Conservation (phyloP, 2,329 filamentous ascomycete species). For the Dryadomyces quercus-mongolicae region DNA sequence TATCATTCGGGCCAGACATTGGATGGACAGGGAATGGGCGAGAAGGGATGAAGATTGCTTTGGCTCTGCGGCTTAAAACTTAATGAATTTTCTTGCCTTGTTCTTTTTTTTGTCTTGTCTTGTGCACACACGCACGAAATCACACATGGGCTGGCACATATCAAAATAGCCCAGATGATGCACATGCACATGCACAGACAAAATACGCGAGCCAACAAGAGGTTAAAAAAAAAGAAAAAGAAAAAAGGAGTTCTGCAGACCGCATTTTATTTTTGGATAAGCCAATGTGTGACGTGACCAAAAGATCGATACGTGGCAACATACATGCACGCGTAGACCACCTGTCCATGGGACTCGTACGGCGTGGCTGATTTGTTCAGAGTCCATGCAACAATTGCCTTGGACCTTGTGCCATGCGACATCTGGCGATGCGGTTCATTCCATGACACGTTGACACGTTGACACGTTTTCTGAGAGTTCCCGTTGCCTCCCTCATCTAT, state of each 20-base stretch:
- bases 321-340: not conserved
- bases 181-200: not conserved
- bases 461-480: no score
- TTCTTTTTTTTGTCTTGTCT: not conserved
- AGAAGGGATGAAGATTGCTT: not conserved
- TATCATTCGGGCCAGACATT: not conserved
- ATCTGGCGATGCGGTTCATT: not conserved
- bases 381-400: no score
- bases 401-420: no score
- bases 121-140: no score
- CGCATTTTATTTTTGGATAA: not conserved
- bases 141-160: not conserved
- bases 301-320: not conserved
- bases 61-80: not conserved
- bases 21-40: not conserved
- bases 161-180: no score
- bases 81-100: not conserved
- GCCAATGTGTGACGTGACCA: not conserved
- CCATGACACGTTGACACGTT: no score
- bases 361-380: no score
- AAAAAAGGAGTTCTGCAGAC: not conserved
- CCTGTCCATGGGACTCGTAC: not conserved
- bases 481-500: constrained; percentile 21
- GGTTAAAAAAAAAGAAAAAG: not conserved
- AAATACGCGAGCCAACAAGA: not conserved